Conservation (phyloP, 2,329 filamentous ascomycete species). For the Xylaria sp. region DNA sequence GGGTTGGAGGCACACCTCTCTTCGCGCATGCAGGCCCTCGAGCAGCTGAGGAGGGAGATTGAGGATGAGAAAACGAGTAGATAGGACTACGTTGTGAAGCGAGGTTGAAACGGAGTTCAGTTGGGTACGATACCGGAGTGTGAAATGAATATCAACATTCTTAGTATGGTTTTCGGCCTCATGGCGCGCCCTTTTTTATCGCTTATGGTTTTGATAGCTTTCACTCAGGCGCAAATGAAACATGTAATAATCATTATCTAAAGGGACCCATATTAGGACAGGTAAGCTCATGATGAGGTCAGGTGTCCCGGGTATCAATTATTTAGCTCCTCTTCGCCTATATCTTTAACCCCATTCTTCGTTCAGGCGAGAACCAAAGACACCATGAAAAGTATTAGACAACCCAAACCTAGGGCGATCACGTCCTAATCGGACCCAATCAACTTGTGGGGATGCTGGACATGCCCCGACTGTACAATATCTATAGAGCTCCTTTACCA, state of each 20-base stretch:
- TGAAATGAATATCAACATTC: slow-evolving; percentile 8
- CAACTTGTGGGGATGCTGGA: neutral
- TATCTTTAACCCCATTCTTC: neutral
- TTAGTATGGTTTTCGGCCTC: neutral
- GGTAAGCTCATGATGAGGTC: slow-evolving; percentile 7
- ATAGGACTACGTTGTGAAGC: slow-evolving; percentile 35
- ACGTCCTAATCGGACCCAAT: neutral
- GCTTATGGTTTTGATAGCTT: neutral
- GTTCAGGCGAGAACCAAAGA: neutral
- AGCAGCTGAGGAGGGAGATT: slow-evolving; percentile 79
- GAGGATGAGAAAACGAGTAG: slow-evolving; percentile 78
- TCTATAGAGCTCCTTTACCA: neutral
- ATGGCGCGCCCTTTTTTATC: neutral
- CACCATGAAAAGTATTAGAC: neutral
- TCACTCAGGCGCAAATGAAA: neutral
- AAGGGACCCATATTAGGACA: neutral
- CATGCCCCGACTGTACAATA: no score
- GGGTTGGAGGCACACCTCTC: slow-evolving; percentile 83
- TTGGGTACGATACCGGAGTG: slow-evolving; percentile 23
- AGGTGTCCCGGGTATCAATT: slow-evolving; percentile 23
- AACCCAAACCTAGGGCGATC: no score
- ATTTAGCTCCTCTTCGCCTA: slow-evolving; percentile 1
- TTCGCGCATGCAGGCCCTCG: slow-evolving; percentile 75
- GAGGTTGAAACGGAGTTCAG: slow-evolving; percentile 8
- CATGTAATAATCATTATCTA: slow-evolving; percentile 19